Evolutionary conservation across 768 basidiomycete species (phyloP), one percentile per base, ranked within the genome.

Genomic region (Kwoniella europaea): DNA sequence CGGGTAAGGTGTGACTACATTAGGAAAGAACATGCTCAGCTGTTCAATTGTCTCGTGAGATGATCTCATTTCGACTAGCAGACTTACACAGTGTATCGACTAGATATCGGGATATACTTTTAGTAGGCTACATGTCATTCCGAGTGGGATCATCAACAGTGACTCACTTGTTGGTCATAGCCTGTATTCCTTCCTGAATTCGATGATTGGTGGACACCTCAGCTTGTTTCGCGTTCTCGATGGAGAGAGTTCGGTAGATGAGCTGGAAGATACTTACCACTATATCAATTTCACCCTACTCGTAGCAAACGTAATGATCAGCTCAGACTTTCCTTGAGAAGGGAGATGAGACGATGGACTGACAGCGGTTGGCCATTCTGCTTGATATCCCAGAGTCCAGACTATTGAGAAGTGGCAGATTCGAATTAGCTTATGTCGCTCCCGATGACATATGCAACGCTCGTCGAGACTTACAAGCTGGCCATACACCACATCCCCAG

Each of bases 401-500:
- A 83, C 82, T 83, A 59, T 9, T 15, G n/a, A n/a, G n/a, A n/a
- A n/a, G n/a, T n/a, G n/a, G n/a, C n/a, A n/a, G n/a, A n/a, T n/a
- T n/a, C n/a, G n/a, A n/a, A n/a, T n/a, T n/a, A n/a, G n/a, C n/a
- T n/a, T n/a, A n/a, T n/a, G n/a, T n/a, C n/a, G n/a, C n/a, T n/a
- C n/a, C n/a, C n/a, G n/a, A n/a, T n/a, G n/a, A n/a, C n/a, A n/a
- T n/a, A n/a, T n/a, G n/a, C n/a, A n/a, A n/a, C n/a, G n/a, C n/a
- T n/a, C n/a, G n/a, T n/a, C n/a, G n/a, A n/a, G n/a, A n/a, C n/a
- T n/a, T n/a, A n/a, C n/a, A n/a, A n/a, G n/a, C n/a, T n/a, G 82
- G 80, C 82, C 82, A 83, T 1, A 83, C 79, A 15, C 79, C 82
- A 73, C 82, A 82, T 42, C 82, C 81, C 77, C 79, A 83, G 0